phyloP scores from a whole-genome alignment of 2,329 filamentous ascomycete genomes.

The Nemania serpens region DNA sequence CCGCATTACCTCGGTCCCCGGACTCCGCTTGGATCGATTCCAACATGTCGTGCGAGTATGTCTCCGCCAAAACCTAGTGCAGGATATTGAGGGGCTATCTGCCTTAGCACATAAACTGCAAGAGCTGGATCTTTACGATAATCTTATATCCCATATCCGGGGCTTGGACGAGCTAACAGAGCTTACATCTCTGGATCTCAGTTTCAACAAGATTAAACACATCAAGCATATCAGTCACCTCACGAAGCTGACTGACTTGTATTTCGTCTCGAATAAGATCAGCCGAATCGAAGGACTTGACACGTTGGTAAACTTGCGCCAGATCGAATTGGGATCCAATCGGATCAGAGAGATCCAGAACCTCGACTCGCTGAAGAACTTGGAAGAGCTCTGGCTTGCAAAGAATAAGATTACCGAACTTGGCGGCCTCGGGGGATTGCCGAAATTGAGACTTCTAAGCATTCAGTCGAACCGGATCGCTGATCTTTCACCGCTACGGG shows the following conservation, averaged over 20 bases:
- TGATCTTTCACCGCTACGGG: constrained; percentile 74
- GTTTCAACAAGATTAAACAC: constrained; percentile 99
- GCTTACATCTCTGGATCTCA: constrained; percentile 82
- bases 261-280: constrained; percentile 95
- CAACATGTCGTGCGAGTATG: constrained; percentile 76
- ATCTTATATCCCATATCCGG: constrained; percentile 84
- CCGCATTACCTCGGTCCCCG: constrained; percentile 76
- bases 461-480: constrained; percentile 95
- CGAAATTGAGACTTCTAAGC: constrained; percentile 83
- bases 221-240: constrained; percentile 87
- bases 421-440: constrained; percentile 72
- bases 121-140: constrained; percentile 96
- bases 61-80: constrained; percentile 89
- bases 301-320: constrained; percentile 72
- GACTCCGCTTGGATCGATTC: constrained; percentile 84
- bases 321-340: constrained; percentile 91
- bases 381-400: constrained; percentile 92
- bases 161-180: constrained; percentile 78
- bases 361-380: constrained; percentile 72
- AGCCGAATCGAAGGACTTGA: constrained; percentile 83
- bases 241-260: constrained; percentile 78
- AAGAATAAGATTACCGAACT: constrained; percentile 96
- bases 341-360: constrained; percentile 87
- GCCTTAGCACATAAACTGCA: constrained; percentile 68
- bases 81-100: constrained; percentile 75